Conservation (phyloP, 139 green algal species). For the Dunaliella primolecta region DNA sequence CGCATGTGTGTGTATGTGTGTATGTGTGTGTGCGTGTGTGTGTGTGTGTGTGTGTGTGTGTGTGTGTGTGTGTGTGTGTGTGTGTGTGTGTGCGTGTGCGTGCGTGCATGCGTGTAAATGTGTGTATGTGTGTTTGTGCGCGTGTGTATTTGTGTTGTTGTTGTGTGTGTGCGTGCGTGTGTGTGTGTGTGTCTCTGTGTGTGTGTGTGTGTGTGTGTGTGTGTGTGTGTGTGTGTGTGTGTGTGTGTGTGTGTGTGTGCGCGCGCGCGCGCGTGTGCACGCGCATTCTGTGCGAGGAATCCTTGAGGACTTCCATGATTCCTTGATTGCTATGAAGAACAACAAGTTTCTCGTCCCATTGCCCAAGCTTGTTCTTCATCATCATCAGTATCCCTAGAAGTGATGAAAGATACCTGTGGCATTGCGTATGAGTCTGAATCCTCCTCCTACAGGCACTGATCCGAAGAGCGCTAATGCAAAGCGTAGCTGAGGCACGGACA, state of each 20-base stretch:
- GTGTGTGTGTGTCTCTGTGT: too few relatives aligned
- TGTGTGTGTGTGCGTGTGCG: not conserved
- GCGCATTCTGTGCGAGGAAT: too few relatives aligned
- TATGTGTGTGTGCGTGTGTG: not conserved
- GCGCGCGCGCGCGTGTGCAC: not conserved
- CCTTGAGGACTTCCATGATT: not conserved
- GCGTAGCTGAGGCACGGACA: slow-evolving; percentile 36
- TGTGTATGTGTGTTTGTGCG: not conserved
- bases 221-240: not conserved
- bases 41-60: not conserved
- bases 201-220: not conserved
- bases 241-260: not conserved
- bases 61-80: not conserved
- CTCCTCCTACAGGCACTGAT: slow-evolving; percentile 32
- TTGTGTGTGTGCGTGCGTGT: not conserved
- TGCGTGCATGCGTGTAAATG: not conserved
- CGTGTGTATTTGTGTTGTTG: not conserved
- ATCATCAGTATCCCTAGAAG: not conserved
- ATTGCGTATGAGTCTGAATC: slow-evolving; percentile 32
- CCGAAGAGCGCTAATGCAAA: slow-evolving; percentile 55
- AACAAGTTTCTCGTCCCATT: not conserved
- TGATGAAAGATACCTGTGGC: slow-evolving; percentile 29
- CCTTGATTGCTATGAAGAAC: not conserved
- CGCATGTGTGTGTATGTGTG: not conserved
- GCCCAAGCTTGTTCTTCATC: not conserved